Evolutionary conservation across 345 rosid species (phyloP).

Genomic region (Gossypium ekmanianum): DNA sequence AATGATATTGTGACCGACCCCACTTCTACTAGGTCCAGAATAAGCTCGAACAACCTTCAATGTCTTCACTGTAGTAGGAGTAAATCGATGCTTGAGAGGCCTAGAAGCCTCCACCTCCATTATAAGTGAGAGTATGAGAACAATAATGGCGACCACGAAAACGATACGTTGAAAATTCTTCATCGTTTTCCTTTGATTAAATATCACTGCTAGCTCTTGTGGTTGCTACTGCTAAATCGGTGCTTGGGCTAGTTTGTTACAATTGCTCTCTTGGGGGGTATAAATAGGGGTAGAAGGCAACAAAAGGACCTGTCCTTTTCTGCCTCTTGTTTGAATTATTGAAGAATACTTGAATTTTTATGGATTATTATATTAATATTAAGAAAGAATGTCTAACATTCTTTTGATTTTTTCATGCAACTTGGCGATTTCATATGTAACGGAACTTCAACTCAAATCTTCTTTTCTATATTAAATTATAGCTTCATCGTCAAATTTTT

Average conservation of each 20-base stretch:
- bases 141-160: not conserved
- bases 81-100: slow-evolving; percentile 12
- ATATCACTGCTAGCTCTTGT: no score
- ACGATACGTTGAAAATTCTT: slow-evolving; percentile 10
- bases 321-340: not conserved
- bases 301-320: not conserved
- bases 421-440: not conserved
- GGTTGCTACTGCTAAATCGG: no score
- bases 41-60: slow-evolving; percentile 21
- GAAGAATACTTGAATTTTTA: not conserved
- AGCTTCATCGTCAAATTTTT: not conserved
- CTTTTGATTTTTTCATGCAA: not conserved
- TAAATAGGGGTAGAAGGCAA: slow-evolving; percentile 14
- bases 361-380: not conserved
- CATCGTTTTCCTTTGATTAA: slow-evolving; percentile 7
- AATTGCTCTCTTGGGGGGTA: not conserved
- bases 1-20: slow-evolving; percentile 20
- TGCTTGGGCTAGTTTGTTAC: no score
- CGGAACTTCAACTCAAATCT: not conserved
- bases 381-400: not conserved
- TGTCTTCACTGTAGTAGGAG: slow-evolving; percentile 9
- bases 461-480: not conserved
- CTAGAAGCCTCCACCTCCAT: slow-evolving; percentile 23
- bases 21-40: slow-evolving; percentile 36
- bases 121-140: slow-evolving; percentile 16